Conservation (phyloP, 441 rosid species). For the Populus hybrid region DNA sequence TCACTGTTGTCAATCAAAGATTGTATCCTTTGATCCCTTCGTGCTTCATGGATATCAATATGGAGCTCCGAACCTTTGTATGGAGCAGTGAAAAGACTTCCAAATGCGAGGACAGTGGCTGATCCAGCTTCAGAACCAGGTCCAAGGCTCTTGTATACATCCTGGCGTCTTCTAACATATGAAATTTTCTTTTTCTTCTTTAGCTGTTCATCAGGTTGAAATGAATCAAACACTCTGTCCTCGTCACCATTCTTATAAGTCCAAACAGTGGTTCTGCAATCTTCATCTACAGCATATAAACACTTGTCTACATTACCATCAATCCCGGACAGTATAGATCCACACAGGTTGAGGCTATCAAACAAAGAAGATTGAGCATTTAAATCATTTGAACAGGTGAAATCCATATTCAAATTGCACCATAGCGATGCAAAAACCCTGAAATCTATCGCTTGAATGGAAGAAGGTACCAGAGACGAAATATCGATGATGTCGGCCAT, state of each 20-base stretch:
- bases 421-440: constrained; percentile 70
- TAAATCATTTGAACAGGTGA: constrained; percentile 42
- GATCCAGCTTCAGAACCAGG: constrained; percentile 63
- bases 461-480: constrained; percentile 63
- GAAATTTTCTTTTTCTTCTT: constrained; percentile 69
- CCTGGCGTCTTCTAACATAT: constrained; percentile 58
- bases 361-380: constrained; percentile 29
- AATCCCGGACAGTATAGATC: constrained; percentile 58
- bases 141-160: constrained; percentile 66
- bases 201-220: constrained; percentile 82
- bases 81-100: constrained; percentile 79
- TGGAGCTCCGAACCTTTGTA: constrained; percentile 73
- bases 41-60: constrained; percentile 17
- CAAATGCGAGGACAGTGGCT: constrained; percentile 73
- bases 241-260: constrained; percentile 50
- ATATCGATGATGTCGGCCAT: constrained; percentile 77
- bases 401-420: constrained; percentile 52
- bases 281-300: constrained; percentile 65
- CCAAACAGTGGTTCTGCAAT: constrained; percentile 89
- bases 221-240: constrained; percentile 59
- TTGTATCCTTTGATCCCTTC: no score
- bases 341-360: constrained; percentile 63
- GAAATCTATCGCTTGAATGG: constrained; percentile 63
- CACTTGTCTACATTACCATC: constrained; percentile 60
- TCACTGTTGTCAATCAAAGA: no score